phyloP scores from a whole-genome alignment of 169 alveolate genomes.

The Eimeria tenella region DNA sequence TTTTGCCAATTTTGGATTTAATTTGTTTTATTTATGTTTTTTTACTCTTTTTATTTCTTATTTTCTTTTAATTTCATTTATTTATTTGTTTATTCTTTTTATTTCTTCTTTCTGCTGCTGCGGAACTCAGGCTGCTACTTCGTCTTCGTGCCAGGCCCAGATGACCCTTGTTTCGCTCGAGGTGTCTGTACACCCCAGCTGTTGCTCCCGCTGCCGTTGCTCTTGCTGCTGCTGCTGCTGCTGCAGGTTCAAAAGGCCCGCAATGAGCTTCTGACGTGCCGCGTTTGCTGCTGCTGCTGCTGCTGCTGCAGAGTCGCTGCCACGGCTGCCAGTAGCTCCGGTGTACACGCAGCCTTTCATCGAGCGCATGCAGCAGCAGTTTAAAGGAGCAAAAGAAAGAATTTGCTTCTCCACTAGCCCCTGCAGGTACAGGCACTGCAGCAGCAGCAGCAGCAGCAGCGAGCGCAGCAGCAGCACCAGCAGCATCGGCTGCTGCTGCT shows the following conservation, averaged over 20 bases:
- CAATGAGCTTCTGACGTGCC: not conserved
- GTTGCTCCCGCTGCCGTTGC: not conserved
- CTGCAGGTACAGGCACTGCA: slow-evolving; percentile 47
- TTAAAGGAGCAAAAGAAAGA: slow-evolving; percentile 48
- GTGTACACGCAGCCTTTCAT: slow-evolving; percentile 49
- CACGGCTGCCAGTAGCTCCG: slow-evolving; percentile 68
- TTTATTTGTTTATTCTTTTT: not conserved
- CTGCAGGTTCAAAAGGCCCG: not conserved
- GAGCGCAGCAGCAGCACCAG: not conserved
- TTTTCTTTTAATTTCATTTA: too few relatives aligned
- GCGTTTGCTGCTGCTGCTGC: slow-evolving; percentile 26
- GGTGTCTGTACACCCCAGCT: slow-evolving; percentile 48
- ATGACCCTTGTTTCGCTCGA: slow-evolving; percentile 29
- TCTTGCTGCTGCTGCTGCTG: not conserved
- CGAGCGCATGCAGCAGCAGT: slow-evolving; percentile 27
- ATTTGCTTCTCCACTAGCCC: slow-evolving; percentile 71
- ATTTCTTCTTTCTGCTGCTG: not conserved
- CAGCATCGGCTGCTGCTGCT: not conserved
- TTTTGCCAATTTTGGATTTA: too few relatives aligned
- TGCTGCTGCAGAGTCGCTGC: slow-evolving; percentile 70
- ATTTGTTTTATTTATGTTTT: too few relatives aligned
- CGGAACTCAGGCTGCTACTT: slow-evolving; percentile 4
- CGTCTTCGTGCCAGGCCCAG: slow-evolving; percentile 65
- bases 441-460: slow-evolving; percentile 42
- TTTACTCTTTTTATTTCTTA: too few relatives aligned